Percentiles rank a stretch among this genome's conserved stretches.
Conservation (phyloP, 2,329 filamentous ascomycete species). For the Calonectria multiphialidica region DNA sequence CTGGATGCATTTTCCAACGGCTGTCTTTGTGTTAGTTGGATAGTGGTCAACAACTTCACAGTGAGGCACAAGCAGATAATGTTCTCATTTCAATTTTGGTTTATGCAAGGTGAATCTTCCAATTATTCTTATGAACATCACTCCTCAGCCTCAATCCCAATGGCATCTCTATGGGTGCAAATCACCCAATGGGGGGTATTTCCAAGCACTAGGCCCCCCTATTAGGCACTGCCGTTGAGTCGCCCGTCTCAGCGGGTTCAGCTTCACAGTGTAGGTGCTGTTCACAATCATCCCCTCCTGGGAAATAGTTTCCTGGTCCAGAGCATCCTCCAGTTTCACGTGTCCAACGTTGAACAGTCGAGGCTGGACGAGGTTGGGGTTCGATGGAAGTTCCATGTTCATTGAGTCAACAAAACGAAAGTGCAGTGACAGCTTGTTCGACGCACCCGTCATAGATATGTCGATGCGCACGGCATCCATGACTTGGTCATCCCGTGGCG, state of each 20-base stretch:
- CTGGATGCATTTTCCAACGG: too few relatives aligned
- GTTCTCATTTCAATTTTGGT: too few relatives aligned
- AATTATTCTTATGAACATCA: too few relatives aligned
- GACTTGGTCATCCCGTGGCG: background rate
- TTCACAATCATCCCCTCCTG: background rate
- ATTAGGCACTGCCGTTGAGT: background rate
- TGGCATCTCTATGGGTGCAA: background rate
- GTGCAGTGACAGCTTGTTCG: slow-evolving; percentile 29
- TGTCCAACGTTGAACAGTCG: slow-evolving; percentile 29
- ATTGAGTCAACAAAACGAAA: slow-evolving; percentile 32
- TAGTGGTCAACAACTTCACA: background rate
- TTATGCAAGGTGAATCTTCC: background rate
- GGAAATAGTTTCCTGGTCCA: background rate
- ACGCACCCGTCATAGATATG: slow-evolving; percentile 23
- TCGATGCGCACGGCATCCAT: slow-evolving; percentile 36
- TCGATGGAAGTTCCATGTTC: background rate
- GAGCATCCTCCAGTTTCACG: background rate
- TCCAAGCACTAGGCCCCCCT: background rate
- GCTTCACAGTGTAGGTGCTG: slow-evolving; percentile 24
- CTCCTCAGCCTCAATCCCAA: background rate
- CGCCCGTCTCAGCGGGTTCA: slow-evolving; percentile 7
- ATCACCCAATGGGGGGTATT: background rate
- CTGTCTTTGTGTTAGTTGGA: background rate
- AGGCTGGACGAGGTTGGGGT: background rate
- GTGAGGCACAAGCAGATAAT: too few relatives aligned